These are phyloP conservation scores for Sporothrix luriei DNA, from an alignment of 2,329 filamentous ascomycete species.

Conservation along the genomic window DNA sequence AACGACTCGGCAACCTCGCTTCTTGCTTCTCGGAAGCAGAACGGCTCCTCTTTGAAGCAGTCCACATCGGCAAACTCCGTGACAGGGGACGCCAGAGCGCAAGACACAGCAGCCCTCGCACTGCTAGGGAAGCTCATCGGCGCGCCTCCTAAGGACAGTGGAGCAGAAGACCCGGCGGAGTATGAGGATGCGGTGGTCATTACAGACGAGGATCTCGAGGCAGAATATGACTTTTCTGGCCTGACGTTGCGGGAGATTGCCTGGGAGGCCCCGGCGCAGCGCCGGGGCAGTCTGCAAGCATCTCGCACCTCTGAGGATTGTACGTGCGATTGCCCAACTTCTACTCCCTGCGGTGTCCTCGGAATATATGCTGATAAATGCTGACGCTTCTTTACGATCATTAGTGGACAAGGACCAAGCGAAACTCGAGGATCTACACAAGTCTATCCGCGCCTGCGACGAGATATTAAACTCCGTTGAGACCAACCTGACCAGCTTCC, in stretches of 20 bases:
- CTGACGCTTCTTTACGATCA: background rate
- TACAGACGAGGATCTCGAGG: conserved; percentile 58
- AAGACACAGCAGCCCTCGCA: conserved; percentile 70
- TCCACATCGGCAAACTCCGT: conserved; percentile 51
- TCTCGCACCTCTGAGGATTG: conserved; percentile 71
- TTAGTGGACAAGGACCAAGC: conserved; percentile 76
- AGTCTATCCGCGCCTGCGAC: conserved; percentile 86
- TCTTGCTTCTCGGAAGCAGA: conserved; percentile 64
- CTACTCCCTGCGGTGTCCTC: background rate
- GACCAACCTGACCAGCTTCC: conserved; percentile 87
- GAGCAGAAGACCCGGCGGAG: background rate
- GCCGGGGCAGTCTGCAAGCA: conserved; percentile 47
- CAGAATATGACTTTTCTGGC: conserved; percentile 76
- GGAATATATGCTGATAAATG: background rate
- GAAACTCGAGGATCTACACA: conserved; percentile 87
- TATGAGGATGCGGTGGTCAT: conserved; percentile 38
- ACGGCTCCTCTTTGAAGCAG: conserved; percentile 70
- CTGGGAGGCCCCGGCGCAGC: conserved; percentile 41
- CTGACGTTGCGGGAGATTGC: conserved; percentile 75
- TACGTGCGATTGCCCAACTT: conserved; percentile 47
- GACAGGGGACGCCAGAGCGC: conserved; percentile 21
- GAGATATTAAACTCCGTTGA: conserved; percentile 92
- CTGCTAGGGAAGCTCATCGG: conserved; percentile 61
- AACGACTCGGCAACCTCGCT: conserved; percentile 78
- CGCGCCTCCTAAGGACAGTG: conserved; percentile 35